phyloP scores from a whole-genome alignment of 2,329 filamentous ascomycete species.

The Fusarium temperatum region DNA sequence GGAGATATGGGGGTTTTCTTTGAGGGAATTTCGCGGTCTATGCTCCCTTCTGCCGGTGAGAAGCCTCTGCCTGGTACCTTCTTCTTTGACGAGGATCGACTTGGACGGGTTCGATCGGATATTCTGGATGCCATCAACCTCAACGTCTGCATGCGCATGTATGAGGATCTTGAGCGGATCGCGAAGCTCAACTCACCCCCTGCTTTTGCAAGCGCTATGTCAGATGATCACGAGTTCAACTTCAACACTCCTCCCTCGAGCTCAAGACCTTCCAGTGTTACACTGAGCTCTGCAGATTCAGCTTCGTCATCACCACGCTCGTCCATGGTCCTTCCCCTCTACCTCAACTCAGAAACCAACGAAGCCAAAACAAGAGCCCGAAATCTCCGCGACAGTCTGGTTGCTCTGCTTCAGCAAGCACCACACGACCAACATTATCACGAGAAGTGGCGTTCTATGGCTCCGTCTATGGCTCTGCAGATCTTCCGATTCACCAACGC shows the following conservation, averaged over 20 bases:
- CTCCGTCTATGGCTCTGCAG: slow-evolving; percentile 64
- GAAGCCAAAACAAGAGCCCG: slow-evolving; percentile 56
- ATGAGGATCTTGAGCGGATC: slow-evolving; percentile 61
- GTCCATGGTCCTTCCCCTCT: slow-evolving; percentile 51
- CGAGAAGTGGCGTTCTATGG: slow-evolving; percentile 62
- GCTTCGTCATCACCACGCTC: slow-evolving; percentile 62
- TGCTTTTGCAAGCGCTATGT: slow-evolving; percentile 34
- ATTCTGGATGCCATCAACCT: slow-evolving; percentile 70
- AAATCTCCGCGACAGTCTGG: slow-evolving; percentile 62
- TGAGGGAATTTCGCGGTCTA: slow-evolving; percentile 63
- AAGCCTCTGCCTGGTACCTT: slow-evolving; percentile 66
- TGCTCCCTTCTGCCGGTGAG: slow-evolving; percentile 62
- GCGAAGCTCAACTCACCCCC: slow-evolving; percentile 47
- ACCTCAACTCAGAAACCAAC: slow-evolving; percentile 49
- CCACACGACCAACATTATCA: slow-evolving; percentile 52
- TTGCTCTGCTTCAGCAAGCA: slow-evolving; percentile 64
- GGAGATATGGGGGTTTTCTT: slow-evolving; percentile 70
- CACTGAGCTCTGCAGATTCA: slow-evolving; percentile 60
- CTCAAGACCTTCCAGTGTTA: slow-evolving; percentile 62
- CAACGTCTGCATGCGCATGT: slow-evolving; percentile 70
- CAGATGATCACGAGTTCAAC: slow-evolving; percentile 54
- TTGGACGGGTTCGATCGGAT: slow-evolving; percentile 68
- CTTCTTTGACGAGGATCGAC: slow-evolving; percentile 71
- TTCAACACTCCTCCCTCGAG: slow-evolving; percentile 54
- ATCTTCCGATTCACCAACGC: slow-evolving; percentile 66